phyloP scores from a whole-genome alignment of 176 grass and related monocot genomes.

The Aegilops umbellulata region DNA sequence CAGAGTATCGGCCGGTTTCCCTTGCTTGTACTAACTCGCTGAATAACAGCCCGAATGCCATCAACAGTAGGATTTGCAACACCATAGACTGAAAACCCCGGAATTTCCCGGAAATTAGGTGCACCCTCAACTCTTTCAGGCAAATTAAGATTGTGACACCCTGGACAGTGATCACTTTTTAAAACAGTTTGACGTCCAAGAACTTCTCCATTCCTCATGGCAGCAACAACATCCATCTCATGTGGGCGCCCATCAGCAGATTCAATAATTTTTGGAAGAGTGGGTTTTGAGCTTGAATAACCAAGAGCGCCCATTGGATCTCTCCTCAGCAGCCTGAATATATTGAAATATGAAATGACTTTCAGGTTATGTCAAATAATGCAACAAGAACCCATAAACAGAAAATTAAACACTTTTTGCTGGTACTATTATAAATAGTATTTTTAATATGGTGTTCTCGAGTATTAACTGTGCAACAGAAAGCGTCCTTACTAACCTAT shows the following conservation, averaged over 20 bases:
- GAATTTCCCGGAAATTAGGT: slow-evolving; percentile 95
- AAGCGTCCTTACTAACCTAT: not conserved
- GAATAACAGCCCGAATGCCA: slow-evolving; percentile 85
- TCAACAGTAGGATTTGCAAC: slow-evolving; percentile 96
- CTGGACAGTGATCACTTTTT: slow-evolving; percentile 97
- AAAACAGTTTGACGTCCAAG: slow-evolving; percentile 94
- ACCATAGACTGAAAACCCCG: slow-evolving; percentile 93
- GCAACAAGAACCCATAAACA: slow-evolving; percentile 17
- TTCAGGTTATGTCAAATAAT: slow-evolving; percentile 22
- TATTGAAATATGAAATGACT: slow-evolving; percentile 23
- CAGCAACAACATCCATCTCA: slow-evolving; percentile 81
- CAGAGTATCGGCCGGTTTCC: slow-evolving; percentile 81
- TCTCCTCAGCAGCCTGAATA: slow-evolving; percentile 78
- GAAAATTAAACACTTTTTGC: not conserved
- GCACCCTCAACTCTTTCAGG: slow-evolving; percentile 93
- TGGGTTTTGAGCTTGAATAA: slow-evolving; percentile 79
- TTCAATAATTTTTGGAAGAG: slow-evolving; percentile 60
- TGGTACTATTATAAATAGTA: slow-evolving; percentile 6
- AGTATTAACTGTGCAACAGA: not conserved
- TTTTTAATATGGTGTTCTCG: not conserved
- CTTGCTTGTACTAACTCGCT: slow-evolving; percentile 73
- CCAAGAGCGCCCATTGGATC: slow-evolving; percentile 98
- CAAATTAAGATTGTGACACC: slow-evolving; percentile 84
- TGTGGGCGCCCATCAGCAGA: slow-evolving; percentile 58
- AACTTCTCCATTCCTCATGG: slow-evolving; percentile 95